phyloP scores from a whole-genome alignment of 2,329 filamentous ascomycete species.

The Fusarium illudens region DNA sequence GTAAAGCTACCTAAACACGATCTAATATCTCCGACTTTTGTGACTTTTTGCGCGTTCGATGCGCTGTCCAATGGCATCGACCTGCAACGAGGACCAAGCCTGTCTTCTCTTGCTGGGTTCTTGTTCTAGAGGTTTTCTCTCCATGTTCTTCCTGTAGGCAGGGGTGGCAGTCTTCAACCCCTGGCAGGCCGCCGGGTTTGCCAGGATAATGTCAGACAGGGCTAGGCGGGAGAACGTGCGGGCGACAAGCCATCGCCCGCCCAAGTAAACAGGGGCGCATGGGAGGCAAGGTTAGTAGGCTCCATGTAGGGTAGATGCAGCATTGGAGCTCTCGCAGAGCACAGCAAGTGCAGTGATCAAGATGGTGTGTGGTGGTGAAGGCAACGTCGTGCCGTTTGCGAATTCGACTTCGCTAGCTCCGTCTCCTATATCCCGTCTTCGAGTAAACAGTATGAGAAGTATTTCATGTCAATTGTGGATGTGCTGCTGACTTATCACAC shows the following conservation, averaged over 20 bases:
- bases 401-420: neutral
- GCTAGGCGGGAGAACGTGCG: conserved; percentile 32
- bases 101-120: conserved; percentile 16
- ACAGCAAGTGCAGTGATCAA: neutral
- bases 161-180: conserved; percentile 4
- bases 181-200: conserved; percentile 9
- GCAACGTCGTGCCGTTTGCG: neutral
- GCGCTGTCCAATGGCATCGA: conserved; percentile 5
- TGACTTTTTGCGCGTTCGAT: neutral
- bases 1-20: neutral
- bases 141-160: conserved; percentile 17
- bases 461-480: neutral
- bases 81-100: neutral
- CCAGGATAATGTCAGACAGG: conserved; percentile 18
- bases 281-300: neutral
- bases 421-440: neutral
- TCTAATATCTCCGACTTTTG: conserved; percentile 3
- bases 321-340: neutral
- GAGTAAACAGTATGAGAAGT: neutral
- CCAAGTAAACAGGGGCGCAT: conserved; percentile 10
- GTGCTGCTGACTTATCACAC: neutral
- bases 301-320: conserved; percentile 17
- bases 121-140: conserved; percentile 31
- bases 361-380: neutral
- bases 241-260: conserved; percentile 23